Evolutionary conservation across 306 rosid species (phyloP).

Genomic region (Cucurbita pepo): DNA sequence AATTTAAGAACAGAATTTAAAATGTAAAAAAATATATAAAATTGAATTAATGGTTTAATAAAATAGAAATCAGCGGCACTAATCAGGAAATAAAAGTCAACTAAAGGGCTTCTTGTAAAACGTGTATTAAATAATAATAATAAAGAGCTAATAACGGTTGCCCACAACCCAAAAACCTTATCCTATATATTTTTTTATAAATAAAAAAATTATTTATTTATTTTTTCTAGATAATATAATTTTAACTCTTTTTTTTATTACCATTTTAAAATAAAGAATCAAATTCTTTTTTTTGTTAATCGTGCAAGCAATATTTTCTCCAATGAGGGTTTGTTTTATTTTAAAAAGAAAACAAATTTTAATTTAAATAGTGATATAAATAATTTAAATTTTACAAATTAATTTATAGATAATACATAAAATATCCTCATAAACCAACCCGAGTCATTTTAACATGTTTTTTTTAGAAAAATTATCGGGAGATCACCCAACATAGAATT

Average conservation of each 20-base stretch:
- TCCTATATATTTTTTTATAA: neutral
- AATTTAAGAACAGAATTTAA: no score
- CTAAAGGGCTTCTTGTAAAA: neutral
- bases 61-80: neutral
- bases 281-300: neutral
- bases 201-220: no score
- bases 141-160: neutral
- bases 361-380: no score
- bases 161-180: neutral
- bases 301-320: neutral
- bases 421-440: no score
- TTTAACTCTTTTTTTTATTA: neutral
- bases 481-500: no score
- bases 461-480: no score
- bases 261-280: neutral
- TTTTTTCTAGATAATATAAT: no score
- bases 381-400: no score
- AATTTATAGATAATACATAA: no score
- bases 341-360: no score
- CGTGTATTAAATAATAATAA: neutral
- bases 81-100: neutral
- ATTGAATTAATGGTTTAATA: neutral
- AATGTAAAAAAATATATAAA: no score
- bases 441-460: no score
- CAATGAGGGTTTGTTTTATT: neutral